A percentile compares a stretch with the other conserved stretches of the same genome.
Evolutionary conservation across 257 asterid species (phyloP).

Genomic region (Linderniella brevidens): DNA sequence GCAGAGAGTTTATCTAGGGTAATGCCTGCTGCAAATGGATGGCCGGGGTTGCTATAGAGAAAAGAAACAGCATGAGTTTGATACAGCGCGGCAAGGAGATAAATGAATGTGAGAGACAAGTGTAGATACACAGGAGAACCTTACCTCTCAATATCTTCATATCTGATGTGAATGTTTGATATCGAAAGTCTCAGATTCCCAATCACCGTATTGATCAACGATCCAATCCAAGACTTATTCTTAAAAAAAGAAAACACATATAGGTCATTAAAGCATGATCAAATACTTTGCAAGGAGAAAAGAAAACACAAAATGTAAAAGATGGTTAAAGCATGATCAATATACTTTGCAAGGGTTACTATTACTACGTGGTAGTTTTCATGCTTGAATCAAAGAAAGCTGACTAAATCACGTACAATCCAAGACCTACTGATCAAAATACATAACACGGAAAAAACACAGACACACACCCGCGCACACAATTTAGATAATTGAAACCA

Average conservation of each 20-base stretch:
- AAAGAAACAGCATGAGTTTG: slow-evolving; percentile 4
- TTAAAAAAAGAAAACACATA: slow-evolving; percentile 9
- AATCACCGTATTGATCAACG: slow-evolving; percentile 82
- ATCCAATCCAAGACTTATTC: slow-evolving; percentile 95
- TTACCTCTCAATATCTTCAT: slow-evolving; percentile 95
- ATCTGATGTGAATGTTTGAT: slow-evolving; percentile 91
- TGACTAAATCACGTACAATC: too few species aligned
- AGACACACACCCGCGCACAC: too few species aligned
- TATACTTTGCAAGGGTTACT: too few species aligned
- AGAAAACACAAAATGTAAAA: too few species aligned
- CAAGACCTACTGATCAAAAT: too few species aligned
- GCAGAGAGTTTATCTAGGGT: slow-evolving; percentile 88
- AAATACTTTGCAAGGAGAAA: slow-evolving; percentile 1
- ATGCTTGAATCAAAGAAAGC: too few species aligned
- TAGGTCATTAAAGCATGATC: too few species aligned
- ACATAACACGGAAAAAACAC: too few species aligned
- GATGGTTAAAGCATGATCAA: too few species aligned
- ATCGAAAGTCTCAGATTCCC: slow-evolving; percentile 95
- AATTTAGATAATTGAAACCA: too few species aligned
- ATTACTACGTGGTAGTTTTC: too few species aligned
- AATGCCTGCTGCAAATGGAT: slow-evolving; percentile 85
- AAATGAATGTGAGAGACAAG: slow-evolving; percentile 2
- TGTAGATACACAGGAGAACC: slow-evolving; percentile 6
- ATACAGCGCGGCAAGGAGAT: slow-evolving; percentile 8
- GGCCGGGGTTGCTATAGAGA: slow-evolving; percentile 73